Percentiles rank a stretch among this genome's conserved stretches.
phyloP scores from a whole-genome alignment of 2,329 filamentous ascomycete genomes.

The Byssoonygena ceratinophila region DNA sequence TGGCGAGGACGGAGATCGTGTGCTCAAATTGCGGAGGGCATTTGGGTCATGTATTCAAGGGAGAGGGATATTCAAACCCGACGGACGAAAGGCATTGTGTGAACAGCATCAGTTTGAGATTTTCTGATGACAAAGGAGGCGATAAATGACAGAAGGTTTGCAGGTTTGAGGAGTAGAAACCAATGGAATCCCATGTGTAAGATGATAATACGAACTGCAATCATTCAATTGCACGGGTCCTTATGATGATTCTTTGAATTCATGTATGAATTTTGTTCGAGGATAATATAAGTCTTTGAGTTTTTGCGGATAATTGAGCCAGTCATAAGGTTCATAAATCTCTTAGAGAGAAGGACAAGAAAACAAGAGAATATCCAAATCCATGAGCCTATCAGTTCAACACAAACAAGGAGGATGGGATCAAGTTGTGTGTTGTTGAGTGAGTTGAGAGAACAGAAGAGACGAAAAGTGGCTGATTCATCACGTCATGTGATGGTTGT shows the following conservation, averaged over 20 bases:
- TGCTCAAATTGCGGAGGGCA: constrained; percentile 92
- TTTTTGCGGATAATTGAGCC: too few species aligned
- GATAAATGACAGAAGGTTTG: constrained; percentile 14
- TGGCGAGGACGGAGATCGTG: constrained; percentile 83
- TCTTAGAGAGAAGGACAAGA: too few species aligned
- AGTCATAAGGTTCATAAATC: too few species aligned
- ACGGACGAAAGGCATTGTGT: constrained; percentile 97
- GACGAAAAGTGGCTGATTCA: background rate
- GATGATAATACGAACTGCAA: too few species aligned
- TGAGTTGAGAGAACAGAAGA: background rate
- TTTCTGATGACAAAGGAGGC: constrained; percentile 51
- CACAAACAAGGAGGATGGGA: too few species aligned
- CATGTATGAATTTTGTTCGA: too few species aligned
- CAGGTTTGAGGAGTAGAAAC: background rate
- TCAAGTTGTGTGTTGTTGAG: too few species aligned
- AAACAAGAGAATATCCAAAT: too few species aligned
- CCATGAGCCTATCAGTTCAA: too few species aligned
- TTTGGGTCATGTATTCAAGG: constrained; percentile 83
- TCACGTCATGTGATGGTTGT: constrained; percentile 1
- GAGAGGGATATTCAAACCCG: constrained; percentile 70
- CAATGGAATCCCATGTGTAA: background rate
- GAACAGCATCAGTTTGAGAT: constrained; percentile 83
- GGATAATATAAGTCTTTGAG: too few species aligned
- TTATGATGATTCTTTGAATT: too few species aligned
- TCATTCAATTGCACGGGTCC: too few species aligned